Percentiles rank a stretch among this genome's conserved stretches.
phyloP scores from a whole-genome alignment of 805 yeast species.

The Tetrapisispora nanseiensis region DNA sequence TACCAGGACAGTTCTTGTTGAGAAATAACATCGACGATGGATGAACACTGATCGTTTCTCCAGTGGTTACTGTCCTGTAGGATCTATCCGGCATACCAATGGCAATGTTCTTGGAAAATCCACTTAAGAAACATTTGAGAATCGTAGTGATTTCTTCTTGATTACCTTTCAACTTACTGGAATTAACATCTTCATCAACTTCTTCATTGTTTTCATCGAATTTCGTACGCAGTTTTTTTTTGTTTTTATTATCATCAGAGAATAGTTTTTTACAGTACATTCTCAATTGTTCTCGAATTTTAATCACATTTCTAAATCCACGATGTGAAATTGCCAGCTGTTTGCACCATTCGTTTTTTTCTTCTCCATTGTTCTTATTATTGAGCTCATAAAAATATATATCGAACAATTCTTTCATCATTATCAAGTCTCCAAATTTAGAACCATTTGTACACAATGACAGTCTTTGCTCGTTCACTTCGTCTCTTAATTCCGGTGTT shows the following conservation, averaged over 20 bases:
- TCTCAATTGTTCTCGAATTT: constrained; percentile 62
- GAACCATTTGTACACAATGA: constrained; percentile 62
- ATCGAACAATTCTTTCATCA: constrained; percentile 70
- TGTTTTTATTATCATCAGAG: background rate
- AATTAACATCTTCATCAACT: constrained; percentile 5
- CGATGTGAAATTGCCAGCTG: constrained; percentile 66
- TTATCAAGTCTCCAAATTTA: constrained; percentile 70
- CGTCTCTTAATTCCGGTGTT: constrained; percentile 71
- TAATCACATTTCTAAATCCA: constrained; percentile 68
- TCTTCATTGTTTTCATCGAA: constrained; percentile 1
- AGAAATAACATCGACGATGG: constrained; percentile 77
- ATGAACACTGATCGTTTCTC: constrained; percentile 79
- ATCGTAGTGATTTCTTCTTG: constrained; percentile 35
- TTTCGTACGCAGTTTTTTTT: background rate
- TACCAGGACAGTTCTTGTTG: constrained; percentile 71
- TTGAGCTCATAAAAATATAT: constrained; percentile 30
- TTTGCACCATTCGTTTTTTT: constrained; percentile 73
- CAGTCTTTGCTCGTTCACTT: constrained; percentile 64
- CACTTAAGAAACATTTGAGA: constrained; percentile 70
- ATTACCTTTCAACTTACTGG: constrained; percentile 17
- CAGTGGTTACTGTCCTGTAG: constrained; percentile 73
- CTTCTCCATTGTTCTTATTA: constrained; percentile 35
- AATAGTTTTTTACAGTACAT: constrained; percentile 17
- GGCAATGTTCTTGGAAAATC: constrained; percentile 83
- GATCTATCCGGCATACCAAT: constrained; percentile 92